Evolutionary conservation across 2,329 filamentous ascomycete genomes (phyloP).

Genomic region (Aspergillus sp.): DNA sequence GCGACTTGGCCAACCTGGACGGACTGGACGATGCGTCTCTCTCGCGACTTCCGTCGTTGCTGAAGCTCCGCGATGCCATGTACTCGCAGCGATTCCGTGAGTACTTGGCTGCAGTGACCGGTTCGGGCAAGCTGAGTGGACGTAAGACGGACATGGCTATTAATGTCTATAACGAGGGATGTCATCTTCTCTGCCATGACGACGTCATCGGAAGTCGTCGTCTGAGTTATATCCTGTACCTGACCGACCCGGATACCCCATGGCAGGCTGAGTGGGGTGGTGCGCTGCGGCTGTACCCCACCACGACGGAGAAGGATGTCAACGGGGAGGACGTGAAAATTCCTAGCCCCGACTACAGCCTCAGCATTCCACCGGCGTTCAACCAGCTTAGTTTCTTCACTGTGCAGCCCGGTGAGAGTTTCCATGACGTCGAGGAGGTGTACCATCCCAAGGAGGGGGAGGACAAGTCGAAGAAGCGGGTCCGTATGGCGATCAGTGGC

Average conservation of each 20-base stretch:
- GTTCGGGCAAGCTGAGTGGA: conserved; percentile 79
- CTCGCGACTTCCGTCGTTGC: conserved; percentile 78
- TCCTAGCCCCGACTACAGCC: conserved; percentile 68
- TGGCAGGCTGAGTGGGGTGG: conserved; percentile 94
- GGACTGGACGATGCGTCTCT: conserved; percentile 83
- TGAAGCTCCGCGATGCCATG: conserved; percentile 84
- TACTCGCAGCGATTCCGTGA: conserved; percentile 86
- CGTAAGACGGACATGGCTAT: conserved; percentile 98
- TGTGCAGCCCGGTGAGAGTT: conserved; percentile 96
- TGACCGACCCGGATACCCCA: conserved; percentile 82
- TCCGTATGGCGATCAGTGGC: conserved; percentile 96
- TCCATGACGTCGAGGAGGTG: conserved; percentile 97
- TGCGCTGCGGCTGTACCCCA: conserved; percentile 79
- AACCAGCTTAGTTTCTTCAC: conserved; percentile 98
- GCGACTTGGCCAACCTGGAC: conserved; percentile 92
- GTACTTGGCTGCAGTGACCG: conserved; percentile 80
- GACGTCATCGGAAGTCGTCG: conserved; percentile 96
- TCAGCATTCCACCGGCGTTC: conserved; percentile 88
- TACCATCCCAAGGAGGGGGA: conserved; percentile 61
- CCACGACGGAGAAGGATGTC: conserved; percentile 56
- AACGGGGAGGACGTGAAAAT: conserved; percentile 71
- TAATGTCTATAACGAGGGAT: conserved; percentile 95
- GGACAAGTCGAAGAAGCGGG: conserved; percentile 53
- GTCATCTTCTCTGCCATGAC: conserved; percentile 92
- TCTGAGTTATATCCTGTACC: conserved; percentile 94